phyloP scores from a whole-genome alignment of 352 stramenopile species.

The Phytophthora capsici region DNA sequence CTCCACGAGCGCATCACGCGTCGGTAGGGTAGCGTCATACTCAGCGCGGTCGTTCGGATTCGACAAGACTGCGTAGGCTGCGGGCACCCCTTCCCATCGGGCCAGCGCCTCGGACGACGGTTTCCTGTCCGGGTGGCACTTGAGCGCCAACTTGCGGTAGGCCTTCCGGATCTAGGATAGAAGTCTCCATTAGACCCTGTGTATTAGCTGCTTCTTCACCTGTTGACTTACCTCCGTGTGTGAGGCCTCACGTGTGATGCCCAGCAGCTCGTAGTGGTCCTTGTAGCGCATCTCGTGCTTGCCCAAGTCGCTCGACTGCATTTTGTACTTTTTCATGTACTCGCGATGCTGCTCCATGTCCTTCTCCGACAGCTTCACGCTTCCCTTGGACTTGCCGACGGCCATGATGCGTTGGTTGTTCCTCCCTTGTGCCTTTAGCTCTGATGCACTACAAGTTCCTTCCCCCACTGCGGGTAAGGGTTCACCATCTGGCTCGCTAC shows the following conservation, averaged over 20 bases:
- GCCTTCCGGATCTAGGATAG: conserved; percentile 89
- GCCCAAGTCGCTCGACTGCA: conserved; percentile 72
- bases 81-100: conserved; percentile 78
- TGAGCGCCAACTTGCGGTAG: conserved; percentile 88
- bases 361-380: conserved; percentile 57
- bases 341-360: conserved; percentile 85
- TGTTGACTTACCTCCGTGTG: conserved; percentile 63
- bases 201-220: not conserved
- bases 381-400: conserved; percentile 25
- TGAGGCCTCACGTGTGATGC: conserved; percentile 56
- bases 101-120: conserved; percentile 67
- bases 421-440: not conserved
- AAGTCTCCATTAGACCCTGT: conserved; percentile 4
- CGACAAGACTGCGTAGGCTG: conserved; percentile 78
- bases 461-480: conserved; percentile 9
- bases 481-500: conserved; percentile 17
- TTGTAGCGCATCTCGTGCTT: conserved; percentile 71
- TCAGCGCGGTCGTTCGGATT: conserved; percentile 80
- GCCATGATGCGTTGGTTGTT: not conserved
- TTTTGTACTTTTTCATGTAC: conserved; percentile 92
- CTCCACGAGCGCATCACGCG: conserved; percentile 76
- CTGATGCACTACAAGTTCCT: too few relatives aligned
- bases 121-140: conserved; percentile 94
- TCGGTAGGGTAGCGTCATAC: conserved; percentile 82
- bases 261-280: conserved; percentile 82